These are phyloP conservation scores for Sclerotinia spermophila DNA, from an alignment of 2,329 filamentous ascomycete species.

Conservation along the genomic window DNA sequence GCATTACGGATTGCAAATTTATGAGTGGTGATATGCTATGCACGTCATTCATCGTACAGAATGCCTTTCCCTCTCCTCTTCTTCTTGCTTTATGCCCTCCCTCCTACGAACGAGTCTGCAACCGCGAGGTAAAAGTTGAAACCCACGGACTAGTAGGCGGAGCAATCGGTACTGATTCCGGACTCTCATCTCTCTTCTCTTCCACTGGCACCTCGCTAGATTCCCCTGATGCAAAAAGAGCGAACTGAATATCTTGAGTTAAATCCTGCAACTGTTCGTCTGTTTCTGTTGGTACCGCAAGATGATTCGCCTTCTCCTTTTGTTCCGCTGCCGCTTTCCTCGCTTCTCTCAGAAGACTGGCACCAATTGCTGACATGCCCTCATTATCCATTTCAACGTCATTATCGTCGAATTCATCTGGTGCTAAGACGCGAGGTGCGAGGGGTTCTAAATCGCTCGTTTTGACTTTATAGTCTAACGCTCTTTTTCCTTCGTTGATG, in stretches of 20 bases:
- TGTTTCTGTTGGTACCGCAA: not conserved
- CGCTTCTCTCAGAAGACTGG: conserved; percentile 32
- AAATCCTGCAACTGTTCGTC: conserved; percentile 4
- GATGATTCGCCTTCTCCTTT: not conserved
- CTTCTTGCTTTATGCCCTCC: no score
- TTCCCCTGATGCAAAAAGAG: not conserved
- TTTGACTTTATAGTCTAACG: conserved; percentile 76
- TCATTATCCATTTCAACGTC: conserved; percentile 32
- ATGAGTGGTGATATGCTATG: conserved; percentile 8
- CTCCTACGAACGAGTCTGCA: conserved; percentile 5
- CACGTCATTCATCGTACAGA: not conserved
- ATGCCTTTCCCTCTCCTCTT: not conserved
- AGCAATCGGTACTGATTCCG: not conserved
- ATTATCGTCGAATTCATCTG: conserved; percentile 55
- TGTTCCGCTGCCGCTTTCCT: conserved; percentile 27
- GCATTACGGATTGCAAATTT: not conserved
- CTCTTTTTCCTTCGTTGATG: conserved; percentile 83
- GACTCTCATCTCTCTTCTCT: not conserved
- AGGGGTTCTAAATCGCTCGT: conserved; percentile 73
- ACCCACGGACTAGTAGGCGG: conserved; percentile 6
- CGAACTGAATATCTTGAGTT: conserved; percentile 7
- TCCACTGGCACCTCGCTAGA: not conserved
- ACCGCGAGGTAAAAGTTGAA: conserved; percentile 1
- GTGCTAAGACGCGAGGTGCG: conserved; percentile 72
- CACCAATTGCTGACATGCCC: conserved; percentile 33